Percentiles rank a stretch among this genome's conserved stretches.
These are phyloP conservation scores for Chloranthus sessilifolius DNA, from an alignment of 164 flowering plant species.

Conservation along the genomic window DNA sequence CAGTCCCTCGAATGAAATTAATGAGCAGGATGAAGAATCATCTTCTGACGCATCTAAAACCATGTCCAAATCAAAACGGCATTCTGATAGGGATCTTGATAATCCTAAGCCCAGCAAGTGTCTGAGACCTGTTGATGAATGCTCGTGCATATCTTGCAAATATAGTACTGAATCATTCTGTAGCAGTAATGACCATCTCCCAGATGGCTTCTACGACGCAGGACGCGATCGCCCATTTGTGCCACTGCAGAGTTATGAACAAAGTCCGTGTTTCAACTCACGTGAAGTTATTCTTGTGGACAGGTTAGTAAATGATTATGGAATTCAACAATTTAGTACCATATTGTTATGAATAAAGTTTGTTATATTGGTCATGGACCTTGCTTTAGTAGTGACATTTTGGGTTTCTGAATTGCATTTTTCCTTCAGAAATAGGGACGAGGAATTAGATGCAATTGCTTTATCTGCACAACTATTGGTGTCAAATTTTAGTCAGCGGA, in stretches of 20 bases:
- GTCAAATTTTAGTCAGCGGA: conserved; percentile 36
- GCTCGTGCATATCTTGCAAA: conserved; percentile 42
- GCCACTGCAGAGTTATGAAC: conserved; percentile 61
- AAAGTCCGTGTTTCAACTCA: conserved; percentile 44
- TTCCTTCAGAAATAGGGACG: conserved; percentile 58
- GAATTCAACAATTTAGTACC: not conserved
- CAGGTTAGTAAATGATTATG: conserved; percentile 38
- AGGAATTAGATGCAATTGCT: conserved; percentile 62
- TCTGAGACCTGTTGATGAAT: conserved; percentile 35
- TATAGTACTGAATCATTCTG: conserved; percentile 69
- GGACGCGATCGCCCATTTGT: conserved; percentile 90
- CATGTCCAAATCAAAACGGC: conserved; percentile 57
- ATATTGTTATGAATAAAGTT: not conserved
- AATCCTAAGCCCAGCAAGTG: conserved; percentile 86
- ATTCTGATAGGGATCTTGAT: conserved; percentile 59
- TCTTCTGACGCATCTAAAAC: conserved; percentile 30
- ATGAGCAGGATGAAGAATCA: conserved; percentile 26
- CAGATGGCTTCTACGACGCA: conserved; percentile 98
- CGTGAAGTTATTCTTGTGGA: conserved; percentile 95
- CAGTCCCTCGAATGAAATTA: conserved; percentile 14
- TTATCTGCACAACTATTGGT: conserved; percentile 69
- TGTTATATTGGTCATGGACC: not conserved
- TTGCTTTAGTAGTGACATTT: not conserved
- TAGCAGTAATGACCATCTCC: conserved; percentile 55
- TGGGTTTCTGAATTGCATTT: too few relatives aligned